These are phyloP conservation scores for Populus euphratica DNA, from an alignment of 345 rosid species.

Conservation along the genomic window DNA sequence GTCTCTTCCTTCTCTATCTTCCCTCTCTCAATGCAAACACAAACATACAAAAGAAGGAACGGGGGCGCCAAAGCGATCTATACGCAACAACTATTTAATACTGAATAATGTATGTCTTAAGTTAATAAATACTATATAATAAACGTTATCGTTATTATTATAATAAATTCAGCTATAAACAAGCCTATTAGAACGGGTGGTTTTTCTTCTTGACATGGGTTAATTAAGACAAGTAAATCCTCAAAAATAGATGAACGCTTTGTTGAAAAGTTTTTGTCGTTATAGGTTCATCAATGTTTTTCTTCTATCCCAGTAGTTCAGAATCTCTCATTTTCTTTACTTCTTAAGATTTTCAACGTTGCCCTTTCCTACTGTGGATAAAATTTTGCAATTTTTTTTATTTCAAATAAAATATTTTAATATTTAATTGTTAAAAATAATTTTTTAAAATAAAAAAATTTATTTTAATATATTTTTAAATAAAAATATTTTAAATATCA, in stretches of 20 bases:
- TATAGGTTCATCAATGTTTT: background rate
- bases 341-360: too few relatives aligned
- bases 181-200: background rate
- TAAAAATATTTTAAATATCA: accelerated
- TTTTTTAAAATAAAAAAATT: too few relatives aligned
- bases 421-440: too few relatives aligned
- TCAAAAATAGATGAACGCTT: background rate
- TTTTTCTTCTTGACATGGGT: slow-evolving; percentile 9
- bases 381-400: too few relatives aligned
- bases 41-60: background rate
- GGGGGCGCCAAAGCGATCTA: background rate
- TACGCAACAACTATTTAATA: background rate
- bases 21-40: background rate
- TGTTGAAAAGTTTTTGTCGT: background rate
- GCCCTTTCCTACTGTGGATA: too few relatives aligned
- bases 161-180: background rate
- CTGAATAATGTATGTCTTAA: too few relatives aligned
- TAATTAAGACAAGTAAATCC: background rate
- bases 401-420: too few relatives aligned
- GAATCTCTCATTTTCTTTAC: too few relatives aligned
- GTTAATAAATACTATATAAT: background rate
- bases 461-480: too few relatives aligned
- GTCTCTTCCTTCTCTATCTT: background rate
- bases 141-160: too few relatives aligned
- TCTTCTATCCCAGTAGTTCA: too few relatives aligned